Percentiles rank a stretch among this genome's conserved stretches.
These are phyloP conservation scores for Lichtheimia ornata DNA, from an alignment of 371 early-diverging fungal genomes.

Conservation along the genomic window DNA sequence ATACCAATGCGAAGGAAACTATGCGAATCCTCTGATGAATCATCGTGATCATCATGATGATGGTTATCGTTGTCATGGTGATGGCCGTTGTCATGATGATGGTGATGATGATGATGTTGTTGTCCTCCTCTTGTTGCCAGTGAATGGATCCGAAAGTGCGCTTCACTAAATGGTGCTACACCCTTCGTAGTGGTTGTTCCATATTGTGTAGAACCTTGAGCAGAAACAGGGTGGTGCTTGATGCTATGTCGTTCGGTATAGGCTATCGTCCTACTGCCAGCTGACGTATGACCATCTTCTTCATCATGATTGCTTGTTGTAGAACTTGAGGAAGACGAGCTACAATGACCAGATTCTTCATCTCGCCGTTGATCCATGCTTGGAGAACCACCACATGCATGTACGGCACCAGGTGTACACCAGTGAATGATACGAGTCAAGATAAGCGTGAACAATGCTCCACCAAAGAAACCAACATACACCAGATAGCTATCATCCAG, in stretches of 20 bases:
- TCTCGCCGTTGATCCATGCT: background rate
- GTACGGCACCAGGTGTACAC: slow-evolving; percentile 39
- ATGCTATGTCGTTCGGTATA: background rate
- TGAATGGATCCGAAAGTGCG: slow-evolving; percentile 40
- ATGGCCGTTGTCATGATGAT: slow-evolving; percentile 15
- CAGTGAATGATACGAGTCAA: slow-evolving; percentile 32
- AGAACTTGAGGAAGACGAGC: background rate
- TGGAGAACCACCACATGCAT: slow-evolving; percentile 36
- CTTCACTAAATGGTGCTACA: slow-evolving; percentile 20
- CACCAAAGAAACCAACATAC: slow-evolving; percentile 35
- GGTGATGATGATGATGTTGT: slow-evolving; percentile 7
- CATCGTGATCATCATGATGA: slow-evolving; percentile 14
- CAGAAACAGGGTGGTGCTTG: slow-evolving; percentile 5
- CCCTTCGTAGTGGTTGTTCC: slow-evolving; percentile 18
- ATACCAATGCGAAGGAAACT: slow-evolving; percentile 58
- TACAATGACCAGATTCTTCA: slow-evolving; percentile 3
- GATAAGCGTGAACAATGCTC: slow-evolving; percentile 31
- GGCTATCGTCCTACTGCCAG: background rate
- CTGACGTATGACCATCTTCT: background rate
- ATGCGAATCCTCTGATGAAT: slow-evolving; percentile 9
- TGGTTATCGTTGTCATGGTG: slow-evolving; percentile 26
- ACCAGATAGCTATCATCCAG: slow-evolving; percentile 17
- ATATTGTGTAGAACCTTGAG: slow-evolving; percentile 11
- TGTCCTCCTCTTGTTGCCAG: background rate
- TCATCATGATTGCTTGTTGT: background rate